These are phyloP conservation scores for Amphicarpaea edgeworthii DNA, from an alignment of 306 rosid species.

Conservation along the genomic window DNA sequence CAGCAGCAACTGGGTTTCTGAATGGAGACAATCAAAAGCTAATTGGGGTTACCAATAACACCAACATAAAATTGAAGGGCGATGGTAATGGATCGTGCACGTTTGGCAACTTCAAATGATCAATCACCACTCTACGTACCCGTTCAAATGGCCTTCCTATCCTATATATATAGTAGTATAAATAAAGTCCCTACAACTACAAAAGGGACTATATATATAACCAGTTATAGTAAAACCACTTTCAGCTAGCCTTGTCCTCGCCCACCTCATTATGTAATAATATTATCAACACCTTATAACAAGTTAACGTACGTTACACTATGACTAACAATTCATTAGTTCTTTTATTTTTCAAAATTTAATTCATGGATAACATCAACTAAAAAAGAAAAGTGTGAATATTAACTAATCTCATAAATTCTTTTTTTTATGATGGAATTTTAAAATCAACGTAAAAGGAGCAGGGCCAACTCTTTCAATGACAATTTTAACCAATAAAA, in stretches of 20 bases:
- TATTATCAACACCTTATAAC: not conserved
- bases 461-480: too few species aligned
- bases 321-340: not conserved
- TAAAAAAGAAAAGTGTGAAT: too few species aligned
- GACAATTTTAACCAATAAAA: too few species aligned
- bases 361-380: too few species aligned
- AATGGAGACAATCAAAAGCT: constrained; percentile 47
- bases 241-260: not conserved
- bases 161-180: too few species aligned
- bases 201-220: too few species aligned
- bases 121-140: not conserved
- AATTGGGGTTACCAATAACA: constrained; percentile 42
- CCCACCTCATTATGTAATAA: not conserved
- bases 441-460: too few species aligned
- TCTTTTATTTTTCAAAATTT: too few species aligned
- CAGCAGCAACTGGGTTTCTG: not conserved
- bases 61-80: constrained; percentile 47
- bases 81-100: constrained; percentile 48
- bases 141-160: not conserved
- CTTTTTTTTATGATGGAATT: too few species aligned
- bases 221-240: not conserved
- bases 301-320: not conserved
- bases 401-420: too few species aligned
- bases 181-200: too few species aligned
- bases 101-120: constrained; percentile 41